phyloP scores from a whole-genome alignment of 2,329 filamentous ascomycete species.

The Amylocarpus encephaloides region DNA sequence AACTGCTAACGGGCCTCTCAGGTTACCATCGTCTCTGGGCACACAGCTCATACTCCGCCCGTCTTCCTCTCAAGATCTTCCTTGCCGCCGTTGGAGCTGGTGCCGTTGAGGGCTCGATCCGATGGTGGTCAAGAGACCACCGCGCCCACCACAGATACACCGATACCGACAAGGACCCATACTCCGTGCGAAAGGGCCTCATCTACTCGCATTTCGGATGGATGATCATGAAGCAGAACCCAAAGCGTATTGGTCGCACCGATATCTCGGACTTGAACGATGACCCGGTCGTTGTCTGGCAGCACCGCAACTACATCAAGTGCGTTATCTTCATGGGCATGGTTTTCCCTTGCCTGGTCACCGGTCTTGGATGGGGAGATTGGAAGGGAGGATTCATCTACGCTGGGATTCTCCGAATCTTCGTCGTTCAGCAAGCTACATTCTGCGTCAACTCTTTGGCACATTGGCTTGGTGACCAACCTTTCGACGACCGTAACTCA shows the following conservation, averaged over 20 bases:
- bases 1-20: slow-evolving; percentile 17
- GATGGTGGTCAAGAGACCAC: slow-evolving; percentile 86
- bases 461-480: slow-evolving; percentile 88
- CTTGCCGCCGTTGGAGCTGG: slow-evolving; percentile 75
- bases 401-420: slow-evolving; percentile 77
- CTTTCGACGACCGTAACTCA: slow-evolving; percentile 88
- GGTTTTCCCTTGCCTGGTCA: slow-evolving; percentile 66
- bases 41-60: slow-evolving; percentile 76
- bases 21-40: slow-evolving; percentile 82
- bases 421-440: slow-evolving; percentile 86
- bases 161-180: slow-evolving; percentile 87
- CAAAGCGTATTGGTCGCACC: slow-evolving; percentile 79
- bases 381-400: slow-evolving; percentile 80
- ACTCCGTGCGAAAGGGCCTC: slow-evolving; percentile 83
- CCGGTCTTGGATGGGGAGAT: slow-evolving; percentile 75
- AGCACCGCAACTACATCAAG: slow-evolving; percentile 82
- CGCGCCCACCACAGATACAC: slow-evolving; percentile 87
- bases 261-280: slow-evolving; percentile 86
- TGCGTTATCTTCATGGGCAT: slow-evolving; percentile 72
- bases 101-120: slow-evolving; percentile 77
- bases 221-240: slow-evolving; percentile 94
- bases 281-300: slow-evolving; percentile 78
- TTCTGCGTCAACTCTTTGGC: slow-evolving; percentile 91
- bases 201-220: slow-evolving; percentile 80
- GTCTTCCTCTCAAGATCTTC: slow-evolving; percentile 70